A percentile compares a stretch with the other conserved stretches of the same genome.
phyloP scores from a whole-genome alignment of 768 basidiomycete genomes.

The Leccinum olivaceopallidum region DNA sequence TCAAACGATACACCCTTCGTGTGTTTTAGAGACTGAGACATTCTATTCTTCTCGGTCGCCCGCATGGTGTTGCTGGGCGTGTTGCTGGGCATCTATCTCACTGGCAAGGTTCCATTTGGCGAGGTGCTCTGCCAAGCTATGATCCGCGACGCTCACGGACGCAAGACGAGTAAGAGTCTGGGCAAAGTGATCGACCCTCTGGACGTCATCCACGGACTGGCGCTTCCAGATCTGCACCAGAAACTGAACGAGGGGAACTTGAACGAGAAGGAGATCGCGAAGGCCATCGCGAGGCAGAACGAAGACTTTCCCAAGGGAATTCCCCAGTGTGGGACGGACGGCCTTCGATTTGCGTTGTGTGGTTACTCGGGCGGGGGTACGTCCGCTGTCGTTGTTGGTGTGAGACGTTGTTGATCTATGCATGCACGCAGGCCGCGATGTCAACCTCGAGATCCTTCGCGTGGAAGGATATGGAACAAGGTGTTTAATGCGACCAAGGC shows the following conservation, averaged over 20 bases:
- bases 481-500: conserved; percentile 66
- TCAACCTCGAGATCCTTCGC: conserved; percentile 89
- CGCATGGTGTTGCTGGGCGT: conserved; percentile 67
- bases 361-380: conserved; percentile 89
- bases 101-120: conserved; percentile 88
- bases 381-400: conserved; percentile 7
- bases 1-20: conserved; percentile 79
- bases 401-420: neutral
- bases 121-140: conserved; percentile 96
- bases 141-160: conserved; percentile 97
- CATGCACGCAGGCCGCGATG: conserved; percentile 76
- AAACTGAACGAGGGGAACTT: conserved; percentile 35
- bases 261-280: conserved; percentile 87
- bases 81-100: conserved; percentile 85
- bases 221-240: conserved; percentile 48
- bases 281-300: conserved; percentile 84
- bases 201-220: conserved; percentile 87
- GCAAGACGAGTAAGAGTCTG: conserved; percentile 98
- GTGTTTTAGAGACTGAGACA: conserved; percentile 55
- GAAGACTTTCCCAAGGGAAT: conserved; percentile 95
- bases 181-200: conserved; percentile 97
- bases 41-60: conserved; percentile 99
- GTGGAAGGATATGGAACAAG: conserved; percentile 98
- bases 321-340: conserved; percentile 97
- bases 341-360: conserved; percentile 90